phyloP scores from a whole-genome alignment of 2,329 filamentous ascomycete species.

The Nemania sp. region DNA sequence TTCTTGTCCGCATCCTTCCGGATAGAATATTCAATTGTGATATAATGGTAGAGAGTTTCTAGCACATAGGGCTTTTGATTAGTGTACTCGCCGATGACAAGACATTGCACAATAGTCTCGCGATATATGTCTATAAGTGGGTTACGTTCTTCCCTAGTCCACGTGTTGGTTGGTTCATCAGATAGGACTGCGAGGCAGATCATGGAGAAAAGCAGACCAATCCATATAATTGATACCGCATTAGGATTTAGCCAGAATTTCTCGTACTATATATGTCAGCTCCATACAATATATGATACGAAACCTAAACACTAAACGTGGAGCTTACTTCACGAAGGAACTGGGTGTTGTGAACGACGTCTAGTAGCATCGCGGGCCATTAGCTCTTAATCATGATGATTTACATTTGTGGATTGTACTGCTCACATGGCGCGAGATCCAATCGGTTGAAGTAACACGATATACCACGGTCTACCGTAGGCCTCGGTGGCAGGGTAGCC shows the following conservation, averaged over 20 bases:
- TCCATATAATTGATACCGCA: slow-evolving; percentile 61
- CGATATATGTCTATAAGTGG: slow-evolving; percentile 62
- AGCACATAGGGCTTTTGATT: slow-evolving; percentile 63
- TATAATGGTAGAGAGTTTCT: slow-evolving; percentile 65
- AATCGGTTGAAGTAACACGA: slow-evolving; percentile 46
- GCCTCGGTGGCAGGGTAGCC: slow-evolving; percentile 45
- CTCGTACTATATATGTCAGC: slow-evolving; percentile 29
- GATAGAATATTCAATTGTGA: slow-evolving; percentile 64
- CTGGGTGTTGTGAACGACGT: slow-evolving; percentile 59
- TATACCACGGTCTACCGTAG: slow-evolving; percentile 44
- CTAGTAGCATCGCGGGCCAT: slow-evolving; percentile 37
- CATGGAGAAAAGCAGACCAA: slow-evolving; percentile 65
- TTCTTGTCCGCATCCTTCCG: slow-evolving; percentile 64
- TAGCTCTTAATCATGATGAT: neutral
- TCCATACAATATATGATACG: neutral
- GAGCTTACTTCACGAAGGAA: slow-evolving; percentile 57
- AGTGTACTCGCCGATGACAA: slow-evolving; percentile 64
- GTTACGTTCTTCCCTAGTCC: slow-evolving; percentile 38
- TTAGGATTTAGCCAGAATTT: slow-evolving; percentile 52
- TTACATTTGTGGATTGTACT: slow-evolving; percentile 26
- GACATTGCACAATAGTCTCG: slow-evolving; percentile 64
- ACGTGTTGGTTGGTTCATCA: slow-evolving; percentile 52
- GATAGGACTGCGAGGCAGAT: slow-evolving; percentile 66
- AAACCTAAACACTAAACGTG: neutral
- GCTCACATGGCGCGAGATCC: slow-evolving; percentile 47